A percentile compares a stretch with the other conserved stretches of the same genome.
phyloP scores from a whole-genome alignment of 257 asterid species.

The Salvia hispanica region DNA sequence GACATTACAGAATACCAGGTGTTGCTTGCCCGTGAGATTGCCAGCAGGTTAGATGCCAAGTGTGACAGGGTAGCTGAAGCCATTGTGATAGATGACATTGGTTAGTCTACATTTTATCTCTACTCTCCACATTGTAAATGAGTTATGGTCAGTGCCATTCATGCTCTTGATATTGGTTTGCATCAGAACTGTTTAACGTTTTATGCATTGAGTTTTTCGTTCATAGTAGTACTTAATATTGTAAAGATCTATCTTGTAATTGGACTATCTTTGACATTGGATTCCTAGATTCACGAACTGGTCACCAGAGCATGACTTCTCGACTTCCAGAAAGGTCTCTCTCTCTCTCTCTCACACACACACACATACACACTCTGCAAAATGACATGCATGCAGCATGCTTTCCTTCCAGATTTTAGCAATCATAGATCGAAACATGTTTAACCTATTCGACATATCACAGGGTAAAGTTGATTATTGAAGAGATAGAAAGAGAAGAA shows the following conservation, averaged over 20 bases:
- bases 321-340: constrained; percentile 94
- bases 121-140: constrained; percentile 10
- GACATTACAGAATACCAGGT: constrained; percentile 80
- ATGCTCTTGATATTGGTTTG: constrained; percentile 25
- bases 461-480: constrained; percentile 91
- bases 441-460: constrained; percentile 8
- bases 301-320: constrained; percentile 71
- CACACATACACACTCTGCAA: neutral
- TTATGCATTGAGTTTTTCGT: constrained; percentile 23
- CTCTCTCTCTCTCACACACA: constrained; percentile 14
- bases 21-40: constrained; percentile 85
- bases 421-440: constrained; percentile 2
- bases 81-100: constrained; percentile 67
- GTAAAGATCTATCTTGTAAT: constrained; percentile 15
- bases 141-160: neutral
- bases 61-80: constrained; percentile 81
- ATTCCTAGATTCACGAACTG: constrained; percentile 64
- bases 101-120: constrained; percentile 49
- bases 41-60: constrained; percentile 77
- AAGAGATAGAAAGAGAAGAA: constrained; percentile 99
- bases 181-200: constrained; percentile 3
- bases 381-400: constrained; percentile 18
- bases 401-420: constrained; percentile 11
- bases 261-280: constrained; percentile 26
- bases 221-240: neutral